phyloP scores from a whole-genome alignment of 768 basidiomycete genomes.

The Cyclocybe cylindracea region DNA sequence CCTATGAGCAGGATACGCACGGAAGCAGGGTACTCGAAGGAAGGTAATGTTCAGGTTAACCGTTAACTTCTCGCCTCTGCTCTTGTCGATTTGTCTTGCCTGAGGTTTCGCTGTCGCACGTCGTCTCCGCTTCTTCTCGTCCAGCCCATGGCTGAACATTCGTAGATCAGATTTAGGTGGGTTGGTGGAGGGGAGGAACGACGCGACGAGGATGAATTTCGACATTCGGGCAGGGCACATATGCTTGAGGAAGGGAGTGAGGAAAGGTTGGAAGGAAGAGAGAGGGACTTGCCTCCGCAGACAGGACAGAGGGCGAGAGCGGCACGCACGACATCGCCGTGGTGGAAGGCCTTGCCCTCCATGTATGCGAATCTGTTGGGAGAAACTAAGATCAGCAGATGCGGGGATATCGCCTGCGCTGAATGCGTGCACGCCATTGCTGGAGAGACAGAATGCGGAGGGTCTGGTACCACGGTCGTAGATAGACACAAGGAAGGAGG shows the following conservation, averaged over 20 bases:
- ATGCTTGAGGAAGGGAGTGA: slow-evolving; percentile 23
- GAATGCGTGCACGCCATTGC: no score
- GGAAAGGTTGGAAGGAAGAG: no score
- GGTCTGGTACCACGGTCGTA: no score
- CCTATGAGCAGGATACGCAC: slow-evolving; percentile 50
- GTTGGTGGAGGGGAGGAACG: slow-evolving; percentile 84
- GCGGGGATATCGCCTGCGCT: no score
- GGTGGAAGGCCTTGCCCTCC: no score
- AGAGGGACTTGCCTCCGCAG: no score
- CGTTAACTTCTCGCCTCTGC: slow-evolving; percentile 91
- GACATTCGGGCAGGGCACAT: slow-evolving; percentile 59
- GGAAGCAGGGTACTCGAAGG: slow-evolving; percentile 95
- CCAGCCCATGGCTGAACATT: slow-evolving; percentile 77
- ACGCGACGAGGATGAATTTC: slow-evolving; percentile 74
- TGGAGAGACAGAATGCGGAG: no score
- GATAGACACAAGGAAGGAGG: no score
- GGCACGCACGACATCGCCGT: no score
- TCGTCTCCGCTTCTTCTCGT: slow-evolving; percentile 63
- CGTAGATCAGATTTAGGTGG: slow-evolving; percentile 77
- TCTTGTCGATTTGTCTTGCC: slow-evolving; percentile 84
- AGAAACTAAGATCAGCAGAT: no score
- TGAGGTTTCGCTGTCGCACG: slow-evolving; percentile 34
- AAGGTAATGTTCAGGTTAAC: slow-evolving; percentile 93
- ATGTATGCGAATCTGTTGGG: no score
- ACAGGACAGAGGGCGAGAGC: no score